Evolutionary conservation across 1,139 yeast species (phyloP).

Genomic region (Geotrichum candidum): DNA sequence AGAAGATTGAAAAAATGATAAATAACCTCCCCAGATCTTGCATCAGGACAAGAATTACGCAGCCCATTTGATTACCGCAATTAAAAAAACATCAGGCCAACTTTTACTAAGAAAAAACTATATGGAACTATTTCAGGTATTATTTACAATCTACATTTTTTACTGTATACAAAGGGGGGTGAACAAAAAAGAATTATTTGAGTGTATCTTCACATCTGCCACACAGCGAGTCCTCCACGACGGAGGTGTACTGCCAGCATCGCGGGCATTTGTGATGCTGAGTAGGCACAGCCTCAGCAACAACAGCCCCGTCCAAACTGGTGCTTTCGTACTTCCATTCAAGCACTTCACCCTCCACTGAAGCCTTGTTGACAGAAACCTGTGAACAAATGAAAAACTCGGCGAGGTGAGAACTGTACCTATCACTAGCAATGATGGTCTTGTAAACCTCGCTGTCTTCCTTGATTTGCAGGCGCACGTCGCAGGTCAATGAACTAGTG

Average conservation of each 20-base stretch:
- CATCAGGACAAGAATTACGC: too few relatives aligned
- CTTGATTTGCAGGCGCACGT: conserved; percentile 38
- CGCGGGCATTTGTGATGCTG: conserved; percentile 68
- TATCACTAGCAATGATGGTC: conserved; percentile 21
- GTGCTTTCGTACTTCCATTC: conserved; percentile 33
- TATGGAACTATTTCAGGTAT: not conserved
- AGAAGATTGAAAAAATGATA: too few relatives aligned
- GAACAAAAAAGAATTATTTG: not conserved
- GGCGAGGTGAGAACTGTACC: conserved; percentile 28
- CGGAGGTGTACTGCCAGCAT: conserved; percentile 79
- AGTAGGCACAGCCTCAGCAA: conserved; percentile 44
- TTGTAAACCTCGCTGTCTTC: conserved; percentile 19
- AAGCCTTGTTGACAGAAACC: conserved; percentile 38
- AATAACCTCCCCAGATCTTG: too few relatives aligned
- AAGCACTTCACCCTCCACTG: conserved; percentile 20
- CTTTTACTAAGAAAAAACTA: too few relatives aligned
- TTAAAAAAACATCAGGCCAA: too few relatives aligned
- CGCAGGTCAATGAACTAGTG: conserved; percentile 62
- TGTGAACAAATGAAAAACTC: conserved; percentile 68
- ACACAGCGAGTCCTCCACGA: conserved; percentile 52
- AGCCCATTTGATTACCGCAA: too few relatives aligned
- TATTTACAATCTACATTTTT: not conserved
- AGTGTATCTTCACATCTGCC: conserved; percentile 51
- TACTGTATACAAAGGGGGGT: not conserved
- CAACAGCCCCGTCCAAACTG: conserved; percentile 34